Evolutionary conservation across 352 stramenopile species (phyloP).

Genomic region (Phytopythium sindhum): DNA sequence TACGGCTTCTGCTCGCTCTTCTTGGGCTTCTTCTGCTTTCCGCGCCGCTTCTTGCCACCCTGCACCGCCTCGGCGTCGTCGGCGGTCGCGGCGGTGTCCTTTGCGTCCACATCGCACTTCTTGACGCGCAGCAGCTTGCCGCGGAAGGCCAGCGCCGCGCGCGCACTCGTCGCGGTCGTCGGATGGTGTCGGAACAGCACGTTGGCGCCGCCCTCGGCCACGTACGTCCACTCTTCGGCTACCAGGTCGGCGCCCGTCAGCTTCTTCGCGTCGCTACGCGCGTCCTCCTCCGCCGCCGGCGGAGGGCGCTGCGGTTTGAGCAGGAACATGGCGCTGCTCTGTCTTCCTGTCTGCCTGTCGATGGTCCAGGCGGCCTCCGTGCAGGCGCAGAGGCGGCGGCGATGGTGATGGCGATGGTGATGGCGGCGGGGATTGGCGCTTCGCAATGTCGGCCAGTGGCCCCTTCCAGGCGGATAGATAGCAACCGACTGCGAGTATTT

Average conservation of each 20-base stretch:
- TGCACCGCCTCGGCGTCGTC: neutral
- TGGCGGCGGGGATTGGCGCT: too few relatives aligned
- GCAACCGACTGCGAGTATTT: too few relatives aligned
- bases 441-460: too few relatives aligned
- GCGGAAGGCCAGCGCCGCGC: constrained; percentile 36
- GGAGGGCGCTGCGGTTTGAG: constrained; percentile 34
- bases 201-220: constrained; percentile 83
- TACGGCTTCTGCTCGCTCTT: constrained; percentile 24
- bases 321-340: constrained; percentile 34
- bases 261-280: neutral
- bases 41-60: constrained; percentile 2
- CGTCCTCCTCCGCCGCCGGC: constrained; percentile 6
- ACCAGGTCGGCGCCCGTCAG: constrained; percentile 17
- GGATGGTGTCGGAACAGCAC: constrained; percentile 79
- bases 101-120: constrained; percentile 59
- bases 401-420: too few relatives aligned
- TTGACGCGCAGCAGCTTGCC: constrained; percentile 82
- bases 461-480: too few relatives aligned
- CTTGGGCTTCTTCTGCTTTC: constrained; percentile 25
- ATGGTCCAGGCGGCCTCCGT: too few relatives aligned
- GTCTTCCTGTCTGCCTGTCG: too few relatives aligned
- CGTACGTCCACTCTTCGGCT: constrained; percentile 82
- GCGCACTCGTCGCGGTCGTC: constrained; percentile 10
- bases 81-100: neutral
- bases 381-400: too few relatives aligned